Evolutionary conservation across 2,329 filamentous ascomycete species (phyloP), one percentile per base, ranked within the genome.

Genomic region (Fusarium algeriense): DNA sequence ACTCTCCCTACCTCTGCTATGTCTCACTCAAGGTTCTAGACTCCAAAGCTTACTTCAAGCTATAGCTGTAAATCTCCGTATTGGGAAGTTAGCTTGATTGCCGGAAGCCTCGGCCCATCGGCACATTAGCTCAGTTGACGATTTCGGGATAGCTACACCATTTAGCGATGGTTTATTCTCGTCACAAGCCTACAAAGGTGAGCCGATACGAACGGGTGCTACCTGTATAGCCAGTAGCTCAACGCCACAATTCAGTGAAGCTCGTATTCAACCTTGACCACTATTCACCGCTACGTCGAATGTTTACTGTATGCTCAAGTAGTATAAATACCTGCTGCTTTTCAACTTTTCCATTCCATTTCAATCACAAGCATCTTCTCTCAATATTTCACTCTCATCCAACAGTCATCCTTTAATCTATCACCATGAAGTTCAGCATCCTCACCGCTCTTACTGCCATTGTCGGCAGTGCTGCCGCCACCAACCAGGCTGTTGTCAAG

Each of bases 401-500:
- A 54, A 60, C 52, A 34, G 10, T 23, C 4, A 26, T 19, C 17
- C 23, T n/a, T 19, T n/a, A 5, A 32, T 56, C 49, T 57, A n/a
- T 61, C 74, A 78, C 26, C 44, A 80, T 80, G 78, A 79, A 80
- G 78, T 61, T 75, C 66, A 71, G 53, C 60, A 52, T 76, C 40
- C 28, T 75, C 55, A 28, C 75, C 38, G 69, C 77, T 19, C 46
- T 73, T 70, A 77, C 78, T 60, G 77, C 81, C 75, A 65, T 82
- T 64, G 52, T 80, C 53, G 78, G 69, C 26, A 62, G 48, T 40
- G 64, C 64, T 19, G 75, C 68, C 60, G 77, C 79, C 52, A 80
- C 81, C 66, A 75, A 81, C 61, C 71, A 78, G 53, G 81, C 81
- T 55, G 64, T 78, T 44, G 80, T 83, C 68, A 75, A 73, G 59